Evolutionary conservation across 192 early-diverging fungal genomes (phyloP).

Genomic region (Backusella parvicylindrica): DNA sequence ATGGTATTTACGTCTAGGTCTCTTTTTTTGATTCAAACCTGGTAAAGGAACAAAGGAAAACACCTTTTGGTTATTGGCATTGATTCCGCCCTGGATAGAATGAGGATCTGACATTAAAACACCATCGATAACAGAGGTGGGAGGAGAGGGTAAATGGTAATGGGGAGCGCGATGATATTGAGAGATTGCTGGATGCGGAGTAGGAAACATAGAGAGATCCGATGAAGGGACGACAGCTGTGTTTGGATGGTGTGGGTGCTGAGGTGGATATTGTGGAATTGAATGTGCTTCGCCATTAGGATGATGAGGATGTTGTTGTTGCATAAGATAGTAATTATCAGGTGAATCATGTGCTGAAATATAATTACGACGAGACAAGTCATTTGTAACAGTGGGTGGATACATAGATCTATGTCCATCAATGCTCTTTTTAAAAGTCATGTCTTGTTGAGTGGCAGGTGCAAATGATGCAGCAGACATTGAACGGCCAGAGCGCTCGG

Average conservation of each 20-base stretch:
- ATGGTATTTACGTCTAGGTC: slow-evolving; percentile 51
- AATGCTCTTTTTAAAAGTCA: not conserved
- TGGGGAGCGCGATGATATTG: not conserved
- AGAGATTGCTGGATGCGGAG: slow-evolving; percentile 6
- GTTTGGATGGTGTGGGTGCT: not conserved
- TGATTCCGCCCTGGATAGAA: not conserved
- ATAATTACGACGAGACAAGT: not conserved
- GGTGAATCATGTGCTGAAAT: not conserved
- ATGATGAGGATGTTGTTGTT: not conserved
- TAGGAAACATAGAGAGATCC: slow-evolving; percentile 5
- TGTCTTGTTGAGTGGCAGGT: not conserved
- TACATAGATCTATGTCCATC: not conserved
- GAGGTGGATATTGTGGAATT: not conserved
- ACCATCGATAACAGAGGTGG: slow-evolving; percentile 14
- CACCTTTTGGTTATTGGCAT: slow-evolving; percentile 18
- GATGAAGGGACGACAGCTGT: not conserved
- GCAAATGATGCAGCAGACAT: not conserved
- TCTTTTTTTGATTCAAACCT: slow-evolving; percentile 50
- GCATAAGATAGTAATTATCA: not conserved
- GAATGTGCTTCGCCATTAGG: not conserved
- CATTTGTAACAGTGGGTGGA: not conserved
- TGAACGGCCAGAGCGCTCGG: not conserved
- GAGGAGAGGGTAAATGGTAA: slow-evolving; percentile 19
- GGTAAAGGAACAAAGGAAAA: slow-evolving; percentile 47
- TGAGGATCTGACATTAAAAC: not conserved